Evolutionary conservation across 179 eudicot species (phyloP).

Genomic region (Actinidia arguta): DNA sequence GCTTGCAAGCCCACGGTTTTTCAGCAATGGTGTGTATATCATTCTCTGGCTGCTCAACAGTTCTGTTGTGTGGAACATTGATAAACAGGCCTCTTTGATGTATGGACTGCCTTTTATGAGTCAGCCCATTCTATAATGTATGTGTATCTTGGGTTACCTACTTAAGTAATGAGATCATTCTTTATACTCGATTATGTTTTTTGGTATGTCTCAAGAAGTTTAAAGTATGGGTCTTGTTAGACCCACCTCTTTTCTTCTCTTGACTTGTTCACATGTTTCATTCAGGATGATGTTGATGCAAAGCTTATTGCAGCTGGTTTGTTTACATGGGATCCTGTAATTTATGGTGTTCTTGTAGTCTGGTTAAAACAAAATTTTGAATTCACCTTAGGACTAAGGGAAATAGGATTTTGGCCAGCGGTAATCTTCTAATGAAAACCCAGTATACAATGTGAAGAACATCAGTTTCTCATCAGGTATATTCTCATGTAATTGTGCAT

Average conservation of each 20-base stretch:
- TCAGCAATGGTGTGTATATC: not conserved
- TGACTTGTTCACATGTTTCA: not conserved
- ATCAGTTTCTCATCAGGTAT: slow-evolving; percentile 4
- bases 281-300: slow-evolving; percentile 74
- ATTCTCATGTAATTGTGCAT: slow-evolving; percentile 41
- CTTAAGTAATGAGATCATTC: not conserved
- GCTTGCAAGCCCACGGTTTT: not conserved
- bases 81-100: not conserved
- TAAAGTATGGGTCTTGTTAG: slow-evolving; percentile 8
- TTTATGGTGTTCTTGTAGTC: slow-evolving; percentile 63
- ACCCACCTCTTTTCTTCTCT: not conserved
- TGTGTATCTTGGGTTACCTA: not conserved
- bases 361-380: too few relatives aligned
- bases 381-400: not conserved
- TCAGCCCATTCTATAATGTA: not conserved
- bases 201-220: not conserved
- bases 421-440: not conserved
- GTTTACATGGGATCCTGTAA: slow-evolving; percentile 50
- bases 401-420: not conserved
- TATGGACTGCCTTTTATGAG: not conserved
- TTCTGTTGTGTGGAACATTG: not conserved
- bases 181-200: not conserved
- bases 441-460: not conserved
- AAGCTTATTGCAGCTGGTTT: slow-evolving; percentile 84
- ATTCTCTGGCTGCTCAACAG: not conserved